Evolutionary conservation across 805 yeast genomes (phyloP), one percentile per base, ranked within the genome.

Genomic region (Hanseniaspora taiwanica): DNA sequence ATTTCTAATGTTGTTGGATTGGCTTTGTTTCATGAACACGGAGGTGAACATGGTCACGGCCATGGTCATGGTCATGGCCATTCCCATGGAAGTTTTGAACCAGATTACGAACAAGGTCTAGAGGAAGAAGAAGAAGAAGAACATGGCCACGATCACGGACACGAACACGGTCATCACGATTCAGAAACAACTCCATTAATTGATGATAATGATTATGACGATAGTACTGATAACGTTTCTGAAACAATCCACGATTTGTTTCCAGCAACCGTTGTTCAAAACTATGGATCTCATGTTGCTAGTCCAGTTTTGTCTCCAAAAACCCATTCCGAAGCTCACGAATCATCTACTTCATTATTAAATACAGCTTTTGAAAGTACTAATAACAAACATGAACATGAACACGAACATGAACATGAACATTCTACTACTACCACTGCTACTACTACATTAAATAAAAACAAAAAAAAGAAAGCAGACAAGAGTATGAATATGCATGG

Each of bases 401-500:
- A 18, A 17, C 24, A 40, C 27, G 37, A 38, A 36, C 51, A 50
- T 42, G 49, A 51, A 35, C 40, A 47, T 16, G 36, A 37, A 17
- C 42, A 46, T 29, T 29, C 37, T 16, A 45, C 44, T 21, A 42
- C 47, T 5, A 39, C 39, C 25, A 44, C 42, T 36, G 38, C 38
- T 32, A 31, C 40, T 6, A 35, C n/a, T n/a, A n/a, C n/a, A n/a
- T n/a, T n/a, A n/a, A n/a, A n/a, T n/a, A n/a, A n/a, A 13, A 29
- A 29, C 13, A 42, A 31, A 29, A 39, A 36, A 21, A 27, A 27
- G 34, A 40, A 46, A 27, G 36, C 38, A n/a, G 21, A 20, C 3
- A 32, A 32, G 13, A 82, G 95, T n/a, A 66, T 89, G 65, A 89
- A 91, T 61, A 89, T 89, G 96, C 87, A 84, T 52, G 98, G 98